Evolutionary conservation across 164 flowering plant species (phyloP), one percentile per base, ranked within the genome.

Genomic region (Platanus orientalis): DNA sequence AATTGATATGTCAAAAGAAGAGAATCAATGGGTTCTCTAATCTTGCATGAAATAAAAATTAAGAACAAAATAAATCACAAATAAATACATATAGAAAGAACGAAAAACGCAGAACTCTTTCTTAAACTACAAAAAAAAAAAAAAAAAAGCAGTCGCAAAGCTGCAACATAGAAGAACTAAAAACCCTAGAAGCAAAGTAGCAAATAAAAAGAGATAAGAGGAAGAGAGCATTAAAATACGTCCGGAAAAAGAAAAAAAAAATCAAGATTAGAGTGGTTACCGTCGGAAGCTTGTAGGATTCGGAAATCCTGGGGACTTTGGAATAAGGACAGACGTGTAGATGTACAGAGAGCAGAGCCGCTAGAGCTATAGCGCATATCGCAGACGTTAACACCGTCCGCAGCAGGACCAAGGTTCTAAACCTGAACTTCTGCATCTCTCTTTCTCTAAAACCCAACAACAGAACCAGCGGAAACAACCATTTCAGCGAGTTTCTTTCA

Each of bases 291-390:
- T 77, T 80, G 74, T 65, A 69, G 24, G 80, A 64, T 55, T 78
- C 88, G 47, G 81, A 51, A 32, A 83, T 62, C 40, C 64, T 65
- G 4, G 81, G 74, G 16, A 78, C 73, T 47, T 70, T 69, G 20
- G 84, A 78, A 40, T 79, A 72, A 55, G 81, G 83, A 54, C 85
- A 79, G 14, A 81, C 63, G 49, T 71, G 86, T 0, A 34, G 7
- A 65, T 82, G 82, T 0, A 71, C 86, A 48, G 87, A 81, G 20
- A 92, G 61, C 53, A 90, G 76, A 26, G 90, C 84, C 27, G 80
- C 54, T 17, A 88, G 52, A 3, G 85, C 80, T 19, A 92, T 80
- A 6, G 66, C 57, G 49, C 85, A 64, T 36, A 85, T 75, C 67
- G 89, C 88, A 69, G 64, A 85, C 23, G 77, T 72, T 61, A 92